Conservation (phyloP, 2,329 filamentous ascomycete species). For the Xenoacremonium recifei region DNA sequence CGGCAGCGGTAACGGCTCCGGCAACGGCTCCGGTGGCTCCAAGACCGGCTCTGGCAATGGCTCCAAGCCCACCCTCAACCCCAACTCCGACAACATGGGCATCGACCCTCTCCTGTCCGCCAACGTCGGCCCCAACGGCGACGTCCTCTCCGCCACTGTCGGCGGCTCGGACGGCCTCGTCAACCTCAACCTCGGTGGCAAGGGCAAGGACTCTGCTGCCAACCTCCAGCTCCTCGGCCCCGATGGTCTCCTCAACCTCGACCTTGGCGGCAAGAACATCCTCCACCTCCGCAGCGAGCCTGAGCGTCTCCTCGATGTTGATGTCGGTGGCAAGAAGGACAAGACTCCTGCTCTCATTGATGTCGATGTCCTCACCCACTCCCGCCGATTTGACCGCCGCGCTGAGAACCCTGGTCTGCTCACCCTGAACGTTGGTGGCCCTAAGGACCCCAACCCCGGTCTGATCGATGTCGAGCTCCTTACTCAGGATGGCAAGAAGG, state of each 20-base stretch:
- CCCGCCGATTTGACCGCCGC: neutral
- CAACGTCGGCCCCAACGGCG: constrained; percentile 4
- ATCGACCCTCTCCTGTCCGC: constrained; percentile 10
- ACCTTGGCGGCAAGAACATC: constrained; percentile 7
- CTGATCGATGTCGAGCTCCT: constrained; percentile 11
- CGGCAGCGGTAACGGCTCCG: neutral
- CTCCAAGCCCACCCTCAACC: constrained; percentile 1
- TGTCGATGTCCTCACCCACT: constrained; percentile 11
- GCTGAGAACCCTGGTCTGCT: too few species aligned
- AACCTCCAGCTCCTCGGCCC: constrained; percentile 9
- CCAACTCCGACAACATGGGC: constrained; percentile 1
- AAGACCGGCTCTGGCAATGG: too few species aligned
- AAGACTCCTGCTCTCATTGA: constrained; percentile 10
- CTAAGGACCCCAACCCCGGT: constrained; percentile 10
- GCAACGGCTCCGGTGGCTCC: neutral
- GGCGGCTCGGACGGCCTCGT: constrained; percentile 9
- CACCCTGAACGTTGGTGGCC: constrained; percentile 13
- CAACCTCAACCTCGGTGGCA: constrained; percentile 6
- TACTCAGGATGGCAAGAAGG: constrained; percentile 1
- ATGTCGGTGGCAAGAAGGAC: constrained; percentile 10
- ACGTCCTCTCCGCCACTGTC: constrained; percentile 6
- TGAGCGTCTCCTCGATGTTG: constrained; percentile 5
- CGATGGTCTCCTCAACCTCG: constrained; percentile 9
- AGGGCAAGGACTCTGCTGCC: constrained; percentile 6
- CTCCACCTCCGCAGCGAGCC: constrained; percentile 5